These are phyloP conservation scores for Colletotrichum chlorophyti DNA, from an alignment of 2,329 filamentous ascomycete species.

Conservation along the genomic window DNA sequence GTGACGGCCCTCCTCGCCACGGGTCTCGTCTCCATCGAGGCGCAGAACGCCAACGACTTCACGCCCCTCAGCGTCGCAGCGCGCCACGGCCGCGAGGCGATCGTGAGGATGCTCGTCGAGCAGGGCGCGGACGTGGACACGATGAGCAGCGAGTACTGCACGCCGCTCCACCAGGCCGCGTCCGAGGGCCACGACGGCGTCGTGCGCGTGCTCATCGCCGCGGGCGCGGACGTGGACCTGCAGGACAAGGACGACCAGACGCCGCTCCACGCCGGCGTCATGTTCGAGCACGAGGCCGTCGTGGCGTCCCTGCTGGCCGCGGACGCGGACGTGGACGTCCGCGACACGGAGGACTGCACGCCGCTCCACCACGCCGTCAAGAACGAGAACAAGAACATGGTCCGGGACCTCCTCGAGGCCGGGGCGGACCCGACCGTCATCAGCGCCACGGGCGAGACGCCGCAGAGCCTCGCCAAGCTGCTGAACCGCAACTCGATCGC, in stretches of 20 bases:
- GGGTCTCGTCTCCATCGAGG: constrained; percentile 28
- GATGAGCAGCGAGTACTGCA: constrained; percentile 27
- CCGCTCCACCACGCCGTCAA: constrained; percentile 31
- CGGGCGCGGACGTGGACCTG: constrained; percentile 30
- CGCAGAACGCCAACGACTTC: constrained; percentile 25
- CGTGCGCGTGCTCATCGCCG: constrained; percentile 22
- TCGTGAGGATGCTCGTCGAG: constrained; percentile 30
- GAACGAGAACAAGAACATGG: constrained; percentile 26
- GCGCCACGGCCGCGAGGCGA: constrained; percentile 27
- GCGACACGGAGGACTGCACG: constrained; percentile 30
- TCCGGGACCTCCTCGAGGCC: constrained; percentile 28
- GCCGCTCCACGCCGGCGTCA: constrained; percentile 28
- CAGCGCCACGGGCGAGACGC: constrained; percentile 27
- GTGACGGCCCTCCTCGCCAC: constrained; percentile 27
- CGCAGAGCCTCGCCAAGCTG: constrained; percentile 22
- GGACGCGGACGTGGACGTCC: constrained; percentile 21
- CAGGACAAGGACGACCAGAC: constrained; percentile 30
- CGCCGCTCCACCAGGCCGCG: constrained; percentile 31
- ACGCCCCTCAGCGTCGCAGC: constrained; percentile 31
- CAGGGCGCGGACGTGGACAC: constrained; percentile 30
- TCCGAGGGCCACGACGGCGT: constrained; percentile 29
- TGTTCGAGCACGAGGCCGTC: constrained; percentile 30
- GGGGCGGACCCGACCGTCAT: constrained; percentile 29
- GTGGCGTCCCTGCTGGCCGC: constrained; percentile 23
- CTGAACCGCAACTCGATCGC: constrained; percentile 22